Evolutionary conservation across 441 rosid species (phyloP).

Genomic region (Aleurites moluccanus): DNA sequence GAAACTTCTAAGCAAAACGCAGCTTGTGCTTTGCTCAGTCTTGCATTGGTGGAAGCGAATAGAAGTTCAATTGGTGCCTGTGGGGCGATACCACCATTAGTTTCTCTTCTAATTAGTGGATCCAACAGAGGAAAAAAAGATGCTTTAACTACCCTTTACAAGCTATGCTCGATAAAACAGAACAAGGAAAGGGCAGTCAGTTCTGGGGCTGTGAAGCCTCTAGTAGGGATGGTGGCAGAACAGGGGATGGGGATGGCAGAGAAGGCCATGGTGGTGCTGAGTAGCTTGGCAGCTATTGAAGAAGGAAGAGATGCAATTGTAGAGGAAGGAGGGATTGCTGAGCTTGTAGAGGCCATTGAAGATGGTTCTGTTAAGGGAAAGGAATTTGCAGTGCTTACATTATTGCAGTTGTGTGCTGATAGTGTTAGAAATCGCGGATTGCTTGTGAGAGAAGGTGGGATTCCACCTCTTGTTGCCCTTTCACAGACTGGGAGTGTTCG

Average conservation of each 20-base stretch:
- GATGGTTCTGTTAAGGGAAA: slow-evolving; percentile 81
- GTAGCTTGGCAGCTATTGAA: slow-evolving; percentile 67
- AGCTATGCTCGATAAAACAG: slow-evolving; percentile 66
- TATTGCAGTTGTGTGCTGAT: slow-evolving; percentile 74
- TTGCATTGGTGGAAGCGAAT: slow-evolving; percentile 76
- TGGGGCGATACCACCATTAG: slow-evolving; percentile 85
- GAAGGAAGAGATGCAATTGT: slow-evolving; percentile 75
- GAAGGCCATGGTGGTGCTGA: slow-evolving; percentile 90
- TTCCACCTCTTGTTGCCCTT: slow-evolving; percentile 88
- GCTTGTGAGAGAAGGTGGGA: slow-evolving; percentile 90
- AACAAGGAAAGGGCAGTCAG: slow-evolving; percentile 87
- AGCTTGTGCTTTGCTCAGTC: slow-evolving; percentile 79
- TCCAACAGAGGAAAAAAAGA: slow-evolving; percentile 80
- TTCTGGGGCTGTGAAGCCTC: slow-evolving; percentile 83
- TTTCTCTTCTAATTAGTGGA: slow-evolving; percentile 68
- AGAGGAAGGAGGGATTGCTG: slow-evolving; percentile 82
- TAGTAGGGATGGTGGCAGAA: slow-evolving; percentile 71
- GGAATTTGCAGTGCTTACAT: slow-evolving; percentile 74
- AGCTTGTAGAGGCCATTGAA: slow-evolving; percentile 86
- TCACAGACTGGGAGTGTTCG: slow-evolving; percentile 71
- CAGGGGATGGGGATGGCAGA: slow-evolving; percentile 79
- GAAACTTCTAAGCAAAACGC: slow-evolving; percentile 90
- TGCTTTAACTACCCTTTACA: slow-evolving; percentile 80
- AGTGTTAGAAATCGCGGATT: slow-evolving; percentile 76
- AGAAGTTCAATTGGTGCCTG: slow-evolving; percentile 77